These are phyloP conservation scores for Saccharomycopsis malanga DNA, from an alignment of 805 yeast genomes.

Conservation along the genomic window DNA sequence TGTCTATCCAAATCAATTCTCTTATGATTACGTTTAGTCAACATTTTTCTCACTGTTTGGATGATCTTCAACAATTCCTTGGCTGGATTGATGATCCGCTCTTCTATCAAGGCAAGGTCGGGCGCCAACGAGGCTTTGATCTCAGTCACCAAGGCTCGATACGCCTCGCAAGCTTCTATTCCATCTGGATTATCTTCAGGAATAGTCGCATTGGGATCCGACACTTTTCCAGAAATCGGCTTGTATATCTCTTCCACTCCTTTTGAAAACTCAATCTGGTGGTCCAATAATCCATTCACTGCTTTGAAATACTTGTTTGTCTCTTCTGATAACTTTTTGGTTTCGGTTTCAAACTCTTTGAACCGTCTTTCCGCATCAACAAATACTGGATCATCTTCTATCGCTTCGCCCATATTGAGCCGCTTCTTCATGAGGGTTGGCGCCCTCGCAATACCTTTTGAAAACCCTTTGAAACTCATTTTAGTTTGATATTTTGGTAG, in stretches of 20 bases:
- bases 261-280: slow-evolving; percentile 91
- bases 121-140: slow-evolving; percentile 83
- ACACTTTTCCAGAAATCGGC: slow-evolving; percentile 87
- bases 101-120: slow-evolving; percentile 85
- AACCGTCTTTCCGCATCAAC: slow-evolving; percentile 94
- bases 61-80: slow-evolving; percentile 82
- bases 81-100: slow-evolving; percentile 85
- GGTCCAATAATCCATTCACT: slow-evolving; percentile 87
- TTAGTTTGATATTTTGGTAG: neutral
- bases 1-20: slow-evolving; percentile 90
- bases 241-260: slow-evolving; percentile 94
- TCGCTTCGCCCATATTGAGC: slow-evolving; percentile 74
- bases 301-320: slow-evolving; percentile 86
- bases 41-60: slow-evolving; percentile 82
- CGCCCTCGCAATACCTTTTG: slow-evolving; percentile 74
- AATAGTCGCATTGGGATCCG: slow-evolving; percentile 73
- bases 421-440: slow-evolving; percentile 90
- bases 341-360: slow-evolving; percentile 83
- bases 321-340: slow-evolving; percentile 84
- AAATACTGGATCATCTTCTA: slow-evolving; percentile 77
- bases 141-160: slow-evolving; percentile 80
- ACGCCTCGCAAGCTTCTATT: slow-evolving; percentile 88
- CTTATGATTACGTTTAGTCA: slow-evolving; percentile 91
- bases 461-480: slow-evolving; percentile 87
- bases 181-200: slow-evolving; percentile 98